A percentile compares a stretch with the other conserved stretches of the same genome.
These are phyloP conservation scores for Candida broadrunensis DNA, from an alignment of 805 yeast genomes.

Conservation along the genomic window DNA sequence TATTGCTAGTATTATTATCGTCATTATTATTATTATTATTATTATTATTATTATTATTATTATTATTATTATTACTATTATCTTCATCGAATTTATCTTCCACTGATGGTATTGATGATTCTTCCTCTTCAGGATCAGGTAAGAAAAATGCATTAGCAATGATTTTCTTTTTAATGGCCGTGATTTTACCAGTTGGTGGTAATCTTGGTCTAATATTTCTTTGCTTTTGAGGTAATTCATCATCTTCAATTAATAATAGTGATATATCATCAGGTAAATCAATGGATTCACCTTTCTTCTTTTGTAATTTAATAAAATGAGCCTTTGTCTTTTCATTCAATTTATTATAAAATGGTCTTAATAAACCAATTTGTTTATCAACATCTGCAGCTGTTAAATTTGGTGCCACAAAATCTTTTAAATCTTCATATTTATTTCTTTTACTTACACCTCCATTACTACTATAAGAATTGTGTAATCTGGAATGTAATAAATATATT, in stretches of 20 bases:
- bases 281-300: slow-evolving; percentile 36
- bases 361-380: slow-evolving; percentile 50
- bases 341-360: slow-evolving; percentile 50
- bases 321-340: slow-evolving; percentile 43
- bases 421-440: slow-evolving; percentile 60
- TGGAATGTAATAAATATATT: slow-evolving; percentile 77
- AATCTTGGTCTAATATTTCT: slow-evolving; percentile 72
- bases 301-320: slow-evolving; percentile 37
- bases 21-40: too few species aligned
- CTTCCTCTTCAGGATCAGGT: slow-evolving; percentile 21
- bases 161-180: slow-evolving; percentile 63
- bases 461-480: slow-evolving; percentile 57
- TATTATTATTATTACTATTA: too few species aligned
- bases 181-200: slow-evolving; percentile 88
- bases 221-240: slow-evolving; percentile 76
- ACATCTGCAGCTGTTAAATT: slow-evolving; percentile 53
- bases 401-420: slow-evolving; percentile 53
- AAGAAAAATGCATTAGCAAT: slow-evolving; percentile 54
- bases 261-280: slow-evolving; percentile 37
- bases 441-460: slow-evolving; percentile 44
- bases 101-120: neutral
- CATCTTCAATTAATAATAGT: slow-evolving; percentile 66
- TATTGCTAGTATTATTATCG: too few species aligned
- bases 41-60: too few species aligned
- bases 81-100: too few species aligned